Evolutionary conservation across 129 eudicot species (phyloP).

Genomic region (Cynara cardunculus): DNA sequence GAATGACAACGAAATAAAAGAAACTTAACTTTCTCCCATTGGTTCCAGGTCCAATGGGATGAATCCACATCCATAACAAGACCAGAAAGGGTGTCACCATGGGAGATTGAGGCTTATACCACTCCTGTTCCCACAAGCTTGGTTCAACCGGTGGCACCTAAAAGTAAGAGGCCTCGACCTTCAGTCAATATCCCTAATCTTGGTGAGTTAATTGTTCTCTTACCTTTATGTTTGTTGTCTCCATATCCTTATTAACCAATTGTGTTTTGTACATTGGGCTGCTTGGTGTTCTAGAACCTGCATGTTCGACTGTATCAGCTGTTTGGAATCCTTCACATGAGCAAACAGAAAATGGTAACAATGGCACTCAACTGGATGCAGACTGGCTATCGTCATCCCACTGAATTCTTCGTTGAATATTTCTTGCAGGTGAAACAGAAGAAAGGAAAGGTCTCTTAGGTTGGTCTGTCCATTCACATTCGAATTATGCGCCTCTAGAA

Average conservation of each 20-base stretch:
- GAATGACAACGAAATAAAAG: neutral
- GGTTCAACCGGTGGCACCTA: slow-evolving; percentile 30
- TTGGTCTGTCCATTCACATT: slow-evolving; percentile 44
- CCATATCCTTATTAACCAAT: neutral
- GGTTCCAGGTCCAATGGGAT: slow-evolving; percentile 83
- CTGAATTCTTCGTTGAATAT: slow-evolving; percentile 24
- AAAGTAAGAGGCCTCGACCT: slow-evolving; percentile 50
- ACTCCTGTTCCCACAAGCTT: slow-evolving; percentile 41
- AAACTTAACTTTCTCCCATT: neutral
- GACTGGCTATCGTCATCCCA: slow-evolving; percentile 28
- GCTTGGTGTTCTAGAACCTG: slow-evolving; percentile 39
- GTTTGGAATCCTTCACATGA: slow-evolving; percentile 54
- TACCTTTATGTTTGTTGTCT: neutral
- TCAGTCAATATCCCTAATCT: slow-evolving; percentile 34
- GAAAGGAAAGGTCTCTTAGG: slow-evolving; percentile 43
- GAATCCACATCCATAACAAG: slow-evolving; percentile 70
- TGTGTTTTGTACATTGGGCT: slow-evolving; percentile 4
- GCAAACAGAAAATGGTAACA: slow-evolving; percentile 34
- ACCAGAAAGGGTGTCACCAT: slow-evolving; percentile 84
- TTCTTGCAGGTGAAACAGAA: slow-evolving; percentile 43
- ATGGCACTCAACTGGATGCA: slow-evolving; percentile 21
- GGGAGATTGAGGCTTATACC: slow-evolving; percentile 60
- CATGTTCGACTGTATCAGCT: slow-evolving; percentile 40
- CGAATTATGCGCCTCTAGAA: slow-evolving; percentile 31
- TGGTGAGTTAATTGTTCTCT: slow-evolving; percentile 33